These are phyloP conservation scores for Xylaria curta DNA, from an alignment of 495 filamentous ascomycete species.

Conservation along the genomic window DNA sequence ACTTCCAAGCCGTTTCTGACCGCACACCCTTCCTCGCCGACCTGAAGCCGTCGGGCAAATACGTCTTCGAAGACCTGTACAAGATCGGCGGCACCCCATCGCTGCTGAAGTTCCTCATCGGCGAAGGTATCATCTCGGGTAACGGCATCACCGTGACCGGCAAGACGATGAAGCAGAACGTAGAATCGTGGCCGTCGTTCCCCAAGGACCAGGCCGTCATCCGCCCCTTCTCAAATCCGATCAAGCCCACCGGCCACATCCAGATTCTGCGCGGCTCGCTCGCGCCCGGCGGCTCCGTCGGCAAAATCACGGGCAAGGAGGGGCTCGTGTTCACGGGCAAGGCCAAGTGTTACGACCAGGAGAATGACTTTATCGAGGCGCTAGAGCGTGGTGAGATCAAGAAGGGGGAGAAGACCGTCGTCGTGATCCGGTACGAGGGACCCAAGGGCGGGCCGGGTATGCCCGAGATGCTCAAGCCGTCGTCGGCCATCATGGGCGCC, in stretches of 20 bases:
- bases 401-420: conserved; percentile 97
- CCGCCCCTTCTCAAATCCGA: conserved; percentile 86
- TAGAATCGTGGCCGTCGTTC: conserved; percentile 78
- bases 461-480: conserved; percentile 89
- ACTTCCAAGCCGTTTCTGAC: conserved; percentile 95
- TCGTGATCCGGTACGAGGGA: conserved; percentile 95
- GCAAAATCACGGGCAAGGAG: conserved; percentile 99
- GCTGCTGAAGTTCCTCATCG: conserved; percentile 88
- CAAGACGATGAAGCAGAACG: conserved; percentile 90
- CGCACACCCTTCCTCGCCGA: conserved; percentile 92
- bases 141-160: conserved; percentile 92
- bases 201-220: conserved; percentile 88
- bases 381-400: conserved; percentile 84
- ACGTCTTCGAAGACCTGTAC: conserved; percentile 92
- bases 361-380: conserved; percentile 79
- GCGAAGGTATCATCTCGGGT: conserved; percentile 88
- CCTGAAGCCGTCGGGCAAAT: conserved; percentile 96
- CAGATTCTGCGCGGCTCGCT: conserved; percentile 93
- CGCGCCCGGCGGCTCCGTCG: conserved; percentile 89
- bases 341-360: conserved; percentile 85
- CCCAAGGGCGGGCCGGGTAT: conserved; percentile 82
- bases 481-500: conserved; percentile 83
- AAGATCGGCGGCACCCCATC: conserved; percentile 91
- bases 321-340: conserved; percentile 86
- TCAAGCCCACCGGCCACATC: conserved; percentile 94